Base-by-base conservation (phyloP, 2,329 filamentous ascomycete genomes). In the Bimuria novae-zelandiae region DNA sequence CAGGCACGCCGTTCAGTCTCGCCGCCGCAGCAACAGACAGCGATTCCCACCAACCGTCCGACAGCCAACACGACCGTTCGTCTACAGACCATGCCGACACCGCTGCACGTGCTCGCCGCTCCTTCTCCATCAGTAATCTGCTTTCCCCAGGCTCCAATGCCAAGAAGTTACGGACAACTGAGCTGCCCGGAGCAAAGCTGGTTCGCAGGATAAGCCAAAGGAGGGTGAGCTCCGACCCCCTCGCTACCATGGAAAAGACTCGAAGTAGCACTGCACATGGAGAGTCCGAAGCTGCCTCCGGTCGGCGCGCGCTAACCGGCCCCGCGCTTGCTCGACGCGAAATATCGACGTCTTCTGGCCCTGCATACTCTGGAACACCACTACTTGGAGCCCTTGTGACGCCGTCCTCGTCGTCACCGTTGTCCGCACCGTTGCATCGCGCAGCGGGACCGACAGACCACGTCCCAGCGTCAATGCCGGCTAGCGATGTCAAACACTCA, bases 61-160 rank as follows among this genome's bases (percentile, higher is more conserved):
- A 60, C 35, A 53, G 39, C 53, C 54, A 43, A 21, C 59, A 57
- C 44, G 40, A 42, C 41, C 60, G 55, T 23, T 48, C 56, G n/a
- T 64, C 66, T n/a, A 52, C 47, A 42, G 56, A 62, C 25, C 39
- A 52, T 43, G 41, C 60, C 41, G 61, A 65, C 46, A 61, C 70
- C 54, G 61, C 65, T 47, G 57, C 66, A 50, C 67, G 67, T 54
- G 69, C 76, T 17, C 71, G 75, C 51, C 76, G 78, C 47, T 81
- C 80, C 52, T 82, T 82, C 71, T 82, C 80, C 22, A 75, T 82
- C 51, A 71, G 73, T 48, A 77, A 81, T 57, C 68, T 77, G 40
- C 70, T 76, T 51, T 72, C 69, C 46, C 68, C 67, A 47, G 72
- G 64, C 46, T 71, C 67, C 51, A 70, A 63, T 56, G 72, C 59